These are phyloP conservation scores for Silene uniflora DNA, from an alignment of 148 eudicot genomes.

Conservation along the genomic window DNA sequence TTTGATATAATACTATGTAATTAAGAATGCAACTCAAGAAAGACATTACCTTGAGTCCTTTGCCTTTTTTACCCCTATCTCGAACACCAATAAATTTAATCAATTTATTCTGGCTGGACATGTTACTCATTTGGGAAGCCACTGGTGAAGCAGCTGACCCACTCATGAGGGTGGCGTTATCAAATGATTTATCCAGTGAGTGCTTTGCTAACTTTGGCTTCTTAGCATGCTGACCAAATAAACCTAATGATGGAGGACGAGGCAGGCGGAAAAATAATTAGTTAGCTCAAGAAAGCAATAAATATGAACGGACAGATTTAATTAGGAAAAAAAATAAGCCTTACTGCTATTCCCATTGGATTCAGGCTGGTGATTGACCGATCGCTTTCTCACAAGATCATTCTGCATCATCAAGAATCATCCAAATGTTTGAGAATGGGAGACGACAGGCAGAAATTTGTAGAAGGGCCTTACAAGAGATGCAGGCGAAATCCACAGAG, in stretches of 20 bases:
- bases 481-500: background rate
- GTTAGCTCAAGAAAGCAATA: background rate
- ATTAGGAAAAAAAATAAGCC: constrained; percentile 12
- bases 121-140: constrained; percentile 84
- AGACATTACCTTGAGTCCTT: constrained; percentile 60
- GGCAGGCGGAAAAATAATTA: constrained; percentile 6
- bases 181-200: constrained; percentile 60
- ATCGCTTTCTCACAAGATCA: constrained; percentile 61
- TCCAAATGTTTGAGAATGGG: background rate
- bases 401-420: constrained; percentile 43
- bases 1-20: background rate
- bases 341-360: constrained; percentile 71
- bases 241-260: constrained; percentile 35
- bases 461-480: background rate
- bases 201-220: constrained; percentile 64
- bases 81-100: constrained; percentile 70
- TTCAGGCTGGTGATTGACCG: constrained; percentile 54
- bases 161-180: constrained; percentile 43
- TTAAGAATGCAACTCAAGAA: background rate
- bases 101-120: constrained; percentile 75
- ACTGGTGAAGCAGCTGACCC: constrained; percentile 77
- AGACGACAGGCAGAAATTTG: background rate
- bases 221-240: constrained; percentile 60
- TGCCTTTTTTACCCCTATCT: constrained; percentile 69
- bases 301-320: background rate